phyloP scores from a whole-genome alignment of 208 protist genomes.

The Acanthamoeba royreba region DNA sequence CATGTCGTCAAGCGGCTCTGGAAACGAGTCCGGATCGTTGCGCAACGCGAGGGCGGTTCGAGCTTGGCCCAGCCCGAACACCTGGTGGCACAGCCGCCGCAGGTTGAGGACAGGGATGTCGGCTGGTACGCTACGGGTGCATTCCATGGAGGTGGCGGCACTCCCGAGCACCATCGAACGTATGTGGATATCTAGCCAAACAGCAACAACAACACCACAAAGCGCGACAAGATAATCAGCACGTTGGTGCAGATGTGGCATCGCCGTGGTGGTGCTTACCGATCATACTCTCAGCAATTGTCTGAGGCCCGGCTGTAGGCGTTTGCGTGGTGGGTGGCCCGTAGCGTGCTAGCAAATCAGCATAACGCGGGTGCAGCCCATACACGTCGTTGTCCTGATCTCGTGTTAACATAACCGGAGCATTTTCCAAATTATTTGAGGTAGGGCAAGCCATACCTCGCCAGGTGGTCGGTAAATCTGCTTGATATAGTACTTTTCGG shows the following conservation, averaged over 20 bases:
- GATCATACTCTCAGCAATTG: background rate
- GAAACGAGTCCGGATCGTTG: background rate
- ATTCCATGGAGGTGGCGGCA: background rate
- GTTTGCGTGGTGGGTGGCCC: background rate
- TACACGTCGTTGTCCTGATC: background rate
- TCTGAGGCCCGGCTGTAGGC: background rate
- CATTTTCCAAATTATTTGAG: background rate
- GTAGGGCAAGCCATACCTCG: background rate
- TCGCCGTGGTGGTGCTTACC: no score
- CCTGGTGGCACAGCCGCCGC: background rate
- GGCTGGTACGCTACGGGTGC: background rate
- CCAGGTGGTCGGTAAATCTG: background rate
- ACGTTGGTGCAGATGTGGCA: no score
- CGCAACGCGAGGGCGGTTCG: background rate
- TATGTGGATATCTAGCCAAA: background rate
- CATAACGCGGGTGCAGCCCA: background rate
- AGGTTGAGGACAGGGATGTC: background rate
- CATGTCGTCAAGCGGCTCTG: background rate
- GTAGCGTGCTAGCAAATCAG: background rate
- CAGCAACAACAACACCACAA: background rate
- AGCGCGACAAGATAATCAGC: background rate
- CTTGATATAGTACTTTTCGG: background rate
- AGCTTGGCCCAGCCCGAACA: background rate
- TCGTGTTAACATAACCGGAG: background rate
- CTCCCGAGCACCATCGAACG: background rate